phyloP scores from a whole-genome alignment of 2,329 filamentous ascomycete genomes.

The Dactylellina drechsleri region DNA sequence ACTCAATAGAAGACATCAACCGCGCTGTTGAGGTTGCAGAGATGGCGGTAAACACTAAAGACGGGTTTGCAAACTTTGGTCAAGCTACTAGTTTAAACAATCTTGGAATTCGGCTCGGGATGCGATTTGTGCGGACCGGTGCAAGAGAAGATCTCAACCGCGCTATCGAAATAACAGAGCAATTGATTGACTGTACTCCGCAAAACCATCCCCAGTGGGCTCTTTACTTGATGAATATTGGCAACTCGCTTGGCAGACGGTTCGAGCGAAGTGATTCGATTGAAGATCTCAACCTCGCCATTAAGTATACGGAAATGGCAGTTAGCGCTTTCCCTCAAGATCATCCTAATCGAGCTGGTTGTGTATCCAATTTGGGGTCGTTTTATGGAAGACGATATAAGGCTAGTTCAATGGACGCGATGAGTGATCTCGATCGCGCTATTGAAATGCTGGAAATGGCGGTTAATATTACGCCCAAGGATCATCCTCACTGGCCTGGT shows the following conservation, averaged over 20 bases:
- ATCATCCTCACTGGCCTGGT: too few species aligned
- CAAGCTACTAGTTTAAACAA: not conserved
- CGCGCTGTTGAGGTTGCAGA: constrained; percentile 15
- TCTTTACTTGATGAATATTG: not conserved
- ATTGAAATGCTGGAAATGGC: too few species aligned
- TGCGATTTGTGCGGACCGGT: not conserved
- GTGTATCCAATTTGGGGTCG: too few species aligned
- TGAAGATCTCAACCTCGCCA: too few species aligned
- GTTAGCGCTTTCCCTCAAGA: too few species aligned
- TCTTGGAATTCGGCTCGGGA: constrained; percentile 7
- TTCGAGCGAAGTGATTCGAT: not conserved
- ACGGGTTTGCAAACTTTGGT: not conserved
- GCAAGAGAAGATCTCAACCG: constrained; percentile 6
- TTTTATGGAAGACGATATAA: too few species aligned
- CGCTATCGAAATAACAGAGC: constrained; percentile 11
- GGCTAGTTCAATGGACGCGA: too few species aligned
- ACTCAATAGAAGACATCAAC: not conserved
- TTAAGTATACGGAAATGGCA: too few species aligned
- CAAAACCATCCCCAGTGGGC: not conserved
- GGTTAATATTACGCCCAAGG: too few species aligned
- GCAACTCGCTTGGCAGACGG: not conserved
- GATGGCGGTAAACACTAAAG: not conserved
- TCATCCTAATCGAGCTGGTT: too few species aligned
- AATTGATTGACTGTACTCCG: not conserved
- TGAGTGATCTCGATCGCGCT: too few species aligned